Percentiles rank a stretch among this genome's conserved stretches.
These are phyloP conservation scores for Bonia amplexicaulis DNA, from an alignment of 176 grass and related monocot genomes.

Conservation along the genomic window DNA sequence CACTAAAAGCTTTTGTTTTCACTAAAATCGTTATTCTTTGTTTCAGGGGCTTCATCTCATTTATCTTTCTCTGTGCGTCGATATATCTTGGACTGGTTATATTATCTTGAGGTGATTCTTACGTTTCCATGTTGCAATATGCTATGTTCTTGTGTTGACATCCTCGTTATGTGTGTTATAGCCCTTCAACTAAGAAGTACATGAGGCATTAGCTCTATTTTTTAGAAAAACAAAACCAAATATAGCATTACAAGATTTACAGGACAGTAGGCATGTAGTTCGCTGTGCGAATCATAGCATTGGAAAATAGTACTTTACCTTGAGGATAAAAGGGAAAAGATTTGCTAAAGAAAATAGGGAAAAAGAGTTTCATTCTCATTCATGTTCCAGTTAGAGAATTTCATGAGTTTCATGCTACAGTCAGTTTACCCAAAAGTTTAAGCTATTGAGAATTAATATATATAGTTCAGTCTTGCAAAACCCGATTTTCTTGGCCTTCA, in stretches of 20 bases:
- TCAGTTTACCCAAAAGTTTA: neutral
- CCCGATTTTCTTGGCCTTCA: neutral
- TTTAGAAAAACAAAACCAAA: neutral
- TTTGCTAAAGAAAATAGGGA: neutral
- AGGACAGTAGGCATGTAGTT: neutral
- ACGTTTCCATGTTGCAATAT: neutral
- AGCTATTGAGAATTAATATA: neutral
- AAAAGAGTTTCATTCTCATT: neutral
- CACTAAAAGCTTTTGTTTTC: neutral
- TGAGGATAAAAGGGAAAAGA: neutral
- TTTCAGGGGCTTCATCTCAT: conserved; percentile 94
- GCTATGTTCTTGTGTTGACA: neutral
- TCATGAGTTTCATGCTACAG: neutral
- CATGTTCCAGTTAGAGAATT: neutral
- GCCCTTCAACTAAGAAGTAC: neutral
- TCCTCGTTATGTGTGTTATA: neutral
- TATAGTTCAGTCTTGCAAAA: neutral
- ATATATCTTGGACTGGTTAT: conserved; percentile 94
- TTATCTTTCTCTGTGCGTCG: conserved; percentile 65
- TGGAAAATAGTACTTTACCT: neutral
- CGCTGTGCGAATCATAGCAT: neutral
- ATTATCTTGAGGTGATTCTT: conserved; percentile 75
- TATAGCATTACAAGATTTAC: neutral
- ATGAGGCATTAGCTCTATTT: neutral
- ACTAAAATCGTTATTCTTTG: conserved; percentile 26